A percentile compares a stretch with the other conserved stretches of the same genome.
Evolutionary conservation across 1,284 basidiomycete species (phyloP).

Genomic region (Trichosporon sp.): DNA sequence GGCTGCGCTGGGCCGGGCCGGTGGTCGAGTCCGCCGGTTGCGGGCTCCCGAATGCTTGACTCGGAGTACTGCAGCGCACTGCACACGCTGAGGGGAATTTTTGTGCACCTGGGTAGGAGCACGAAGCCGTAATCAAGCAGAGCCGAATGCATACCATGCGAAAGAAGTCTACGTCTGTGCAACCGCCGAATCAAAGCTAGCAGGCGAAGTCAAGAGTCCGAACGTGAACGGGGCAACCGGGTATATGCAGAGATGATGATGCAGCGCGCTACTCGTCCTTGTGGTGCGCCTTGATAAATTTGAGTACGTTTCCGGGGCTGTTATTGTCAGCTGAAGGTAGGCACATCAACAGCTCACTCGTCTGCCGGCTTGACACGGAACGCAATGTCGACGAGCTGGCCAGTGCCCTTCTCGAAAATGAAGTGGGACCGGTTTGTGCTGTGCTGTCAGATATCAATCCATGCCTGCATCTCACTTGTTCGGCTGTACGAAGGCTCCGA

Average conservation of each 20-base stretch:
- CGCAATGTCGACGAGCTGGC: constrained; percentile 74
- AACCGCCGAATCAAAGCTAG: neutral
- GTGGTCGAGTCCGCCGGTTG: neutral
- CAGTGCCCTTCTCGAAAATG: constrained; percentile 75
- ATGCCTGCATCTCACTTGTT: constrained; percentile 53
- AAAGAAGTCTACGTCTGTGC: neutral
- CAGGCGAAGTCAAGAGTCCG: neutral
- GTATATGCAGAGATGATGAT: neutral
- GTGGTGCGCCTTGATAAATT: constrained; percentile 35
- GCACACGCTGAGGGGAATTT: neutral
- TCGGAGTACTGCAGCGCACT: no score
- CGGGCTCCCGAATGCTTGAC: no score
- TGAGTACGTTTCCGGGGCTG: constrained; percentile 30
- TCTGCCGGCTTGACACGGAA: constrained; percentile 77
- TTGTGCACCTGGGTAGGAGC: neutral
- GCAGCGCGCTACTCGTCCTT: constrained; percentile 4
- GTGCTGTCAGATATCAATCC: constrained; percentile 4
- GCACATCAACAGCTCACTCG: constrained; percentile 38
- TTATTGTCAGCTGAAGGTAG: constrained; percentile 6
- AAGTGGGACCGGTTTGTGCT: constrained; percentile 83
- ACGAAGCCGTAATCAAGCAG: neutral
- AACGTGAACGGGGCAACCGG: neutral
- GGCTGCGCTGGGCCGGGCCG: neutral
- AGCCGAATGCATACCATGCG: neutral
- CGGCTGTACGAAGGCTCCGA: constrained; percentile 70